Evolutionary conservation across 2,329 filamentous ascomycete genomes (phyloP), one percentile per base, ranked within the genome.

Genomic region (Dryadomyces quercivorus): DNA sequence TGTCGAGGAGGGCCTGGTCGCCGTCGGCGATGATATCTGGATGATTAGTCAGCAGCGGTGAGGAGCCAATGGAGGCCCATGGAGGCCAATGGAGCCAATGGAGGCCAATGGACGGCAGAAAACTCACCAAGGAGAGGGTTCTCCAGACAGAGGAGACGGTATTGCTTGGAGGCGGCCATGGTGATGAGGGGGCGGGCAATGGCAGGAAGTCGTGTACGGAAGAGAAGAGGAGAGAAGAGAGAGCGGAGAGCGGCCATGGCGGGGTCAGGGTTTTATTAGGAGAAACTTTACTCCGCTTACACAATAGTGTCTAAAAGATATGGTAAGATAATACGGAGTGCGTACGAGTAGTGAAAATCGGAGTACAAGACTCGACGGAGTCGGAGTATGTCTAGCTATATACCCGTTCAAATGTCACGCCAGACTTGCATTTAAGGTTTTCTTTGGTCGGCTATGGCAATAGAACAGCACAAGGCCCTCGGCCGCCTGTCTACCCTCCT

Each of bases 71-170:
- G 26, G 26, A 31, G 26, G 8, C 26, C 26, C 4, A 31, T 31
- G 26, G 26, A 53, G 36, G 8, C 20, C 31, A 10, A 15, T 36
- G 13, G 13, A 46, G 40, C 2, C 16, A 8, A 31, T 31, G 26
- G 26, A 53, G n/a, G n/a, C n/a, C n/a, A n/a, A n/a, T n/a, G n/a
- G 3, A 31, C 12, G 8, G 9, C 3, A 12, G 12, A 26, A 16
- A 9, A 72, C 78, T 63, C 75, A 91, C 87, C 92, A 65, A 98
- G 86, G 64, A 98, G 84, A 70, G 93, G 93, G 74, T 98, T 98
- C 85, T 96, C 93, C 65, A 98, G 75, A 73, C 86, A 93, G 67
- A 97, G 80, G 65, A 98, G 86, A 71, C 88, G 78, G 75, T 86
- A 97, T 72, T 90, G 85, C 74, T 90, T 86, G 63, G 72, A 68